Evolutionary conservation across 495 filamentous ascomycete genomes (phyloP), one percentile per base, ranked within the genome.

Genomic region (Delitschia confertaspora): DNA sequence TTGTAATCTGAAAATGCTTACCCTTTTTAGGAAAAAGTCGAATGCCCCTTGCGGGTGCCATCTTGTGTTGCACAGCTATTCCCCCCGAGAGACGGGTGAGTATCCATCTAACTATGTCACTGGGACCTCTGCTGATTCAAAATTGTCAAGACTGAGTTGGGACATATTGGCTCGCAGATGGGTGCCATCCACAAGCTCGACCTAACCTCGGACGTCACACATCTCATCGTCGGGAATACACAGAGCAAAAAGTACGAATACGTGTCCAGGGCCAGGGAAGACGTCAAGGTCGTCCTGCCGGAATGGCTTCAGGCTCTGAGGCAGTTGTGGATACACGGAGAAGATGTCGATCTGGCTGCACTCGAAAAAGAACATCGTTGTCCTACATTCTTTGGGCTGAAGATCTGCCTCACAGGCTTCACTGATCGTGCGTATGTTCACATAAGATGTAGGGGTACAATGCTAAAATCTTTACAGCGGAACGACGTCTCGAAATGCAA

Each of bases 191-290:
- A 89, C 68, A 80, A 82, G 45, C 78, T 83, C 57, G 86, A 96
- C 61, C 79, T 98, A n/a, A 96, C 91, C 23, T 83, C 83, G 33
- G 86, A 95, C 60, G 87, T 93, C 45, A 98, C 91, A 2, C 91
- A 98, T 66, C 74, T 98, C 21, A 76, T 98, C 51, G 84, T 94
- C 50, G 91, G 88, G 55, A 80, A 83, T 45, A 80, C 82, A 42
- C 73, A 85, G 51, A 95, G 88, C 0, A 75, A 80, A 10, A 98
- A 98, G 61, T 98, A 98, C 68, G 82, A 79, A 57, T 95, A 91
- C 65, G 89, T 95, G 56, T 91, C 91, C 17, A 86, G 78, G 48
- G 83, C 88, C 59, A 74, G 91, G 21, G 72, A 79, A 24, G 91
- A 98, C 59, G 78, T 98, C 52, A 76, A 74, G 42, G 83, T 85